Conservation (phyloP, 169 alveolate genomes). For the Cryptosporidium felis region DNA sequence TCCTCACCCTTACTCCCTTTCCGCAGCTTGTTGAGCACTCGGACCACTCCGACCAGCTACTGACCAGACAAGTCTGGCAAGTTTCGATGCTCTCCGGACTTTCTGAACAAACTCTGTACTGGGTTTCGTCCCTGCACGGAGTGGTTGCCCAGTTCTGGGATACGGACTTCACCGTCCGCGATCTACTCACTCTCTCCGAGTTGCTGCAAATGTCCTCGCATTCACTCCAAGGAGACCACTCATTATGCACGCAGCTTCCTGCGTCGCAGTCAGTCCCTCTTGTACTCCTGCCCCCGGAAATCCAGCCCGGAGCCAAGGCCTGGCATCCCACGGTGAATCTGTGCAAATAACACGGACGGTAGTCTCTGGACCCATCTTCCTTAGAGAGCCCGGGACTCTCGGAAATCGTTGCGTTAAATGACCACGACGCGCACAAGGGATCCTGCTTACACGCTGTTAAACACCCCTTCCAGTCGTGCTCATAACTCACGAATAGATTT, state of each 20-base stretch:
- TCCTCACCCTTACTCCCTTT: constrained; percentile 70
- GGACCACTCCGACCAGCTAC: constrained; percentile 60
- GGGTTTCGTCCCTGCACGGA: constrained; percentile 38
- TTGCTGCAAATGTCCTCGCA: constrained; percentile 40
- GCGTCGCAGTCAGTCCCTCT: constrained; percentile 30
- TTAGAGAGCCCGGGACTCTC: not conserved
- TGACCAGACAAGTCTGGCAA: constrained; percentile 21
- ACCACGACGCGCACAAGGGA: constrained; percentile 59
- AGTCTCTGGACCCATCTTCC: not conserved
- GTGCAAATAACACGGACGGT: constrained; percentile 62
- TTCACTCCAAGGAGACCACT: constrained; percentile 44
- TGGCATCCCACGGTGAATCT: constrained; percentile 64
- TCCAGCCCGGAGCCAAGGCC: constrained; percentile 62
- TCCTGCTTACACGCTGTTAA: constrained; percentile 17
- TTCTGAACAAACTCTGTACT: constrained; percentile 46
- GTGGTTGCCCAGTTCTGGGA: constrained; percentile 1
- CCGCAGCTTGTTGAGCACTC: constrained; percentile 76
- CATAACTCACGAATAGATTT: constrained; percentile 12
- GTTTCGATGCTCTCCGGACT: not conserved
- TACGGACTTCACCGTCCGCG: constrained; percentile 3
- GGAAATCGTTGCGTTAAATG: constrained; percentile 50
- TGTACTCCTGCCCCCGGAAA: constrained; percentile 46
- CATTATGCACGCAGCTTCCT: constrained; percentile 28
- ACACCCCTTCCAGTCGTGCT: constrained; percentile 43
- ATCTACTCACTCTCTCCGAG: constrained; percentile 10